Conservation (phyloP, 305 asterid species). For the Euphrasia arctica region DNA sequence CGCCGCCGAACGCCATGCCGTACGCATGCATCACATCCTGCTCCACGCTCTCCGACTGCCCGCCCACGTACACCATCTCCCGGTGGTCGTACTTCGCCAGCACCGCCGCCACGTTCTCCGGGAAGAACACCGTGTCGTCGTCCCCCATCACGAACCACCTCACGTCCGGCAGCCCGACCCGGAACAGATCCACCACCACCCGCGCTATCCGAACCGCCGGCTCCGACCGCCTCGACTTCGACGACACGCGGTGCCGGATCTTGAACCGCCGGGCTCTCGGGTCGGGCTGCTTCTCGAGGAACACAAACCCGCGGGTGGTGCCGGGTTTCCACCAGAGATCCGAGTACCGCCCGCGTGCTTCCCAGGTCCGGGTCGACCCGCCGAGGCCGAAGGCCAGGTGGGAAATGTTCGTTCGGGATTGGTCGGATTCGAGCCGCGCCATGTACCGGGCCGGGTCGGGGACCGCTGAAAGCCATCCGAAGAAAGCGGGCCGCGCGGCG, state of each 20-base stretch:
- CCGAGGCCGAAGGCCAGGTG: conserved; percentile 79
- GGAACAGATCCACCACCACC: conserved; percentile 60
- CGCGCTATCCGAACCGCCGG: conserved; percentile 74
- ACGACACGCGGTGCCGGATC: conserved; percentile 50
- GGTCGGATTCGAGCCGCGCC: conserved; percentile 31
- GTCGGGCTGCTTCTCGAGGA: conserved; percentile 49
- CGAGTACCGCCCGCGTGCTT: conserved; percentile 52
- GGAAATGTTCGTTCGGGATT: conserved; percentile 52
- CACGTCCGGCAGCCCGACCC: conserved; percentile 57
- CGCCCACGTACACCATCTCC: conserved; percentile 71
- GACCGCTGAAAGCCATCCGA: conserved; percentile 25
- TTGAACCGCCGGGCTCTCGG: conserved; percentile 24
- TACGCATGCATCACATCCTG: conserved; percentile 73
- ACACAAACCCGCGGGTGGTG: conserved; percentile 66
- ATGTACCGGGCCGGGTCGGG: conserved; percentile 28
- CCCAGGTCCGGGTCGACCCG: conserved; percentile 60
- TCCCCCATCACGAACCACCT: conserved; percentile 98
- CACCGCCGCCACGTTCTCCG: conserved; percentile 63
- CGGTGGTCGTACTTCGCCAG: conserved; percentile 69
- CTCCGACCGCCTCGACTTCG: conserved; percentile 57
- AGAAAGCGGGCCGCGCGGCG: conserved; percentile 35
- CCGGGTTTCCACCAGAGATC: conserved; percentile 78
- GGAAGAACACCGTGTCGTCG: conserved; percentile 83
- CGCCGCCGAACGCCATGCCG: conserved; percentile 94
- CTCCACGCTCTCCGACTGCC: conserved; percentile 74